phyloP scores from a whole-genome alignment of 805 yeast species.

The Ogataea henricii region DNA sequence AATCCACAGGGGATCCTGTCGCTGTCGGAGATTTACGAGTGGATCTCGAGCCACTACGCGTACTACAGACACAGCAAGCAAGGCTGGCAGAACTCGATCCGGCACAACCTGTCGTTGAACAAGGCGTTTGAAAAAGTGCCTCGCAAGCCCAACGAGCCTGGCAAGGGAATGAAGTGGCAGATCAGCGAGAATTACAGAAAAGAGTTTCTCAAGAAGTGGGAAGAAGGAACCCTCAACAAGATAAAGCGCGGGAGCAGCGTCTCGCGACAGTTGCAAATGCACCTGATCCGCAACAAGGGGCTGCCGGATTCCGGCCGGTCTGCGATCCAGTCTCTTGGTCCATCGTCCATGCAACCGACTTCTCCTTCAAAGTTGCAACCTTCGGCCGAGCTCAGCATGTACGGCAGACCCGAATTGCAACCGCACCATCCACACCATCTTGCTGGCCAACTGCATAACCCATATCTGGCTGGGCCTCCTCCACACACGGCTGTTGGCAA shows the following conservation, averaged over 20 bases:
- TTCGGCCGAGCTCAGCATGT: constrained; percentile 13
- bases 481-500: neutral
- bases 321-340: constrained; percentile 15
- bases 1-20: constrained; percentile 87
- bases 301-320: constrained; percentile 49
- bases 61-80: constrained; percentile 89
- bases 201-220: constrained; percentile 81
- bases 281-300: constrained; percentile 59
- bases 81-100: constrained; percentile 98
- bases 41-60: constrained; percentile 87
- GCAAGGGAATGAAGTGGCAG: constrained; percentile 99
- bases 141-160: constrained; percentile 92
- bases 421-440: constrained; percentile 4
- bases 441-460: no score
- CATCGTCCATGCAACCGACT: constrained; percentile 6
- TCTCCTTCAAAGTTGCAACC: constrained; percentile 6
- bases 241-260: constrained; percentile 80
- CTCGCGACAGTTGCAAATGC: constrained; percentile 76
- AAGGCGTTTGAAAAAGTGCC: constrained; percentile 98
- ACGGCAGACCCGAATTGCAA: constrained; percentile 13
- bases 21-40: constrained; percentile 85
- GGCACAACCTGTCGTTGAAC: constrained; percentile 91
- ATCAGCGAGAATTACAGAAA: constrained; percentile 80
- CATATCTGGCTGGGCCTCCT: constrained; percentile 3
- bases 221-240: constrained; percentile 71